These are phyloP conservation scores for Quercus ilex DNA, from an alignment of 306 rosid species.

Conservation along the genomic window DNA sequence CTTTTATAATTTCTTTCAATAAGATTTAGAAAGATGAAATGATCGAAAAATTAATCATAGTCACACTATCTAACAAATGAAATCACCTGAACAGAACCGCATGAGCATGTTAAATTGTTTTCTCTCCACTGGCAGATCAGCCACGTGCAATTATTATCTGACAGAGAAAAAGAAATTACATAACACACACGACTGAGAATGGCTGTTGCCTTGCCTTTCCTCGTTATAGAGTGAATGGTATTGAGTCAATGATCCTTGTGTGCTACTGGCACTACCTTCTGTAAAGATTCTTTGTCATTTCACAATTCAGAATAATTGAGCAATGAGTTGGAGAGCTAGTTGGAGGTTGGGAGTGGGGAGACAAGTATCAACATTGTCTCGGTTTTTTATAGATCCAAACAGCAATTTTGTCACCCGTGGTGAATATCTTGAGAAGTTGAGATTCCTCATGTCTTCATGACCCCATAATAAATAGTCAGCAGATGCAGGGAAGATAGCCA, in stretches of 20 bases:
- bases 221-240: neutral
- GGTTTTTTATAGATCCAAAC: neutral
- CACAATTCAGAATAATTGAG: neutral
- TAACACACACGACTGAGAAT: no score
- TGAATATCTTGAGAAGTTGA: neutral
- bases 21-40: no score
- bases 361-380: neutral
- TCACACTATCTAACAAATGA: no score
- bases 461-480: neutral
- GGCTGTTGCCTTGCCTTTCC: no score
- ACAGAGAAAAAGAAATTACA: no score
- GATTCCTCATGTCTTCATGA: neutral
- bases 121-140: no score
- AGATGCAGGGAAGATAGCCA: neutral
- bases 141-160: no score
- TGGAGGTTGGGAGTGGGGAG: neutral
- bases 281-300: neutral
- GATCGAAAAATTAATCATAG: no score
- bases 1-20: no score
- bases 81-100: no score
- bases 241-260: neutral
- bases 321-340: neutral
- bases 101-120: no score
- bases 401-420: neutral
- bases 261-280: no score